These are phyloP conservation scores for Daldinia concentrica DNA, from an alignment of 495 filamentous ascomycete genomes.

Conservation along the genomic window DNA sequence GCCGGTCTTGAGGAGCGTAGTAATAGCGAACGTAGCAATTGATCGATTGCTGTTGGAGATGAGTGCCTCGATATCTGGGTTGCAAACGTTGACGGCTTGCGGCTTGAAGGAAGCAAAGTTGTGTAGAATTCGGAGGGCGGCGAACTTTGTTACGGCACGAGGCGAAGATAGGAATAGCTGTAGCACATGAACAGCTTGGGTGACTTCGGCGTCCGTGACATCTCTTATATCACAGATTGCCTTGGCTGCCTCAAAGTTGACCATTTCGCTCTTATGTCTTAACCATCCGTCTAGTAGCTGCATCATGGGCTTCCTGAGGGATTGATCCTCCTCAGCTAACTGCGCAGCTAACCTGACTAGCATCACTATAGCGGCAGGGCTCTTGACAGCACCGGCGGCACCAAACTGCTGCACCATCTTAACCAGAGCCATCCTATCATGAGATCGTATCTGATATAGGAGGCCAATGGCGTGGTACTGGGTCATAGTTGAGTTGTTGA, in stretches of 20 bases:
- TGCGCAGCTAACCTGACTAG: conserved; percentile 93
- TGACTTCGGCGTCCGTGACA: conserved; percentile 89
- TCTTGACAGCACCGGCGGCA: conserved; percentile 90
- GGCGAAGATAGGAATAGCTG: conserved; percentile 98
- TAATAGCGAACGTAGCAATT: conserved; percentile 98
- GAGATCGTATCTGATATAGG: conserved; percentile 95
- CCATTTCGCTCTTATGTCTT: conserved; percentile 99
- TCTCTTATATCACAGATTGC: conserved; percentile 94
- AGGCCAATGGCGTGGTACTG: conserved; percentile 99
- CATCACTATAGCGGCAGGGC: conserved; percentile 89
- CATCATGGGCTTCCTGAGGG: conserved; percentile 93
- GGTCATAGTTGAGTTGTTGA: conserved; percentile 89
- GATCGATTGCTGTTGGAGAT: conserved; percentile 97
- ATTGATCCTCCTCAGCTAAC: conserved; percentile 90
- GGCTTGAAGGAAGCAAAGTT: conserved; percentile 96
- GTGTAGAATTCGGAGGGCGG: conserved; percentile 95
- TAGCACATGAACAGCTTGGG: conserved; percentile 91
- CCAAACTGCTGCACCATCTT: conserved; percentile 99
- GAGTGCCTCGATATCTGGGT: conserved; percentile 93
- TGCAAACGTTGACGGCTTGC: conserved; percentile 89
- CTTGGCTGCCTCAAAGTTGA: conserved; percentile 99
- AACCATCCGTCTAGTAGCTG: conserved; percentile 94
- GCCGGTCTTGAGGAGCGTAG: conserved; percentile 95
- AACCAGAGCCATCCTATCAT: conserved; percentile 98
- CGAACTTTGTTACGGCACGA: conserved; percentile 95